Conservation (phyloP, 1,284 basidiomycete genomes). For the Ceratobasidium sp. region DNA sequence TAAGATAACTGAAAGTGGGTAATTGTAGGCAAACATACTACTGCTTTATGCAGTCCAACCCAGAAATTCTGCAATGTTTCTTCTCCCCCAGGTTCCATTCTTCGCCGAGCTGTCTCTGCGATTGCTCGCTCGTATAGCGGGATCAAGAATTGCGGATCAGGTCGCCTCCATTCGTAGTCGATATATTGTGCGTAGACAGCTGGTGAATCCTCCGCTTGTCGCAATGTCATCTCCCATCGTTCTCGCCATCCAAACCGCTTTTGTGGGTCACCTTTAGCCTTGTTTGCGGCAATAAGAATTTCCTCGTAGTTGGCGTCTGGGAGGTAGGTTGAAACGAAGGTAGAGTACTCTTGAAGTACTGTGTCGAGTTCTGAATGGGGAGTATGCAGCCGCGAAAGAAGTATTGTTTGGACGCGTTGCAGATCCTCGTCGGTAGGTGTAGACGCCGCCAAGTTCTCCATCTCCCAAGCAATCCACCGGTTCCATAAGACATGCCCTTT, state of each 20-base stretch:
- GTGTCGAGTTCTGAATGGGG: constrained; percentile 67
- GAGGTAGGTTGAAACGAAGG: constrained; percentile 82
- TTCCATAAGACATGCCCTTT: constrained; percentile 57
- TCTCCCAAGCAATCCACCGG: constrained; percentile 41
- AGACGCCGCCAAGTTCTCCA: constrained; percentile 31
- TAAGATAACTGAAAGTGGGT: constrained; percentile 49
- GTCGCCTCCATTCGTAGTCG: constrained; percentile 70
- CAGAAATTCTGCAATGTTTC: constrained; percentile 69
- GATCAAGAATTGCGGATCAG: constrained; percentile 69
- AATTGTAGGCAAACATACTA: constrained; percentile 55
- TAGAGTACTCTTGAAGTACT: constrained; percentile 85
- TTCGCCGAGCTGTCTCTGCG: constrained; percentile 65
- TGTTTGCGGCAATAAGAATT: constrained; percentile 78
- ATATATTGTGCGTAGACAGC: constrained; percentile 73
- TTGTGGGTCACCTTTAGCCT: constrained; percentile 66
- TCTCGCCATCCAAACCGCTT: constrained; percentile 72
- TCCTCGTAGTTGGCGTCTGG: constrained; percentile 80
- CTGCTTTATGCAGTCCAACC: constrained; percentile 69
- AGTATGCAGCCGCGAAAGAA: constrained; percentile 52
- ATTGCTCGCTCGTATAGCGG: constrained; percentile 83
- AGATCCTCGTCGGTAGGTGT: constrained; percentile 49
- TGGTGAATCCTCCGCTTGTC: constrained; percentile 63
- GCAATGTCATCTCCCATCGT: constrained; percentile 66
- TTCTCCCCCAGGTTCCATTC: constrained; percentile 59
- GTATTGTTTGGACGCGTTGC: constrained; percentile 52